phyloP scores from a whole-genome alignment of 495 filamentous ascomycete genomes.

The Penicillium desertorum region DNA sequence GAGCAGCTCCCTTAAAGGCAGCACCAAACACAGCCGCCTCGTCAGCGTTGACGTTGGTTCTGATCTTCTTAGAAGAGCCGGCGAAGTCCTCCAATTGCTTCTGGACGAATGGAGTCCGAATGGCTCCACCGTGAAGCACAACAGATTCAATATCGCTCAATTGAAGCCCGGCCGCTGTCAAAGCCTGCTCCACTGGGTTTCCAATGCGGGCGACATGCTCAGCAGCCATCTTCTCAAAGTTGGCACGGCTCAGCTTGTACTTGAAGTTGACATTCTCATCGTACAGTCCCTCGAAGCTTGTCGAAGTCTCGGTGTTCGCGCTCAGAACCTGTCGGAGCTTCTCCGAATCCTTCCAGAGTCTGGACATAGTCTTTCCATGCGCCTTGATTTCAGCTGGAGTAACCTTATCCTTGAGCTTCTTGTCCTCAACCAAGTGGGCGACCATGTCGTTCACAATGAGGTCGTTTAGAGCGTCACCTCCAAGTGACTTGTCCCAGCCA shows the following conservation, averaged over 20 bases:
- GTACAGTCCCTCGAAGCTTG: slow-evolving; percentile 83
- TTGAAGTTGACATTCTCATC: slow-evolving; percentile 85
- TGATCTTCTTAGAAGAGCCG: slow-evolving; percentile 72
- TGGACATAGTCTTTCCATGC: slow-evolving; percentile 82
- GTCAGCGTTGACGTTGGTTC: slow-evolving; percentile 93
- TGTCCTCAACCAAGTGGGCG: slow-evolving; percentile 67
- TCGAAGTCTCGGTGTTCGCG: slow-evolving; percentile 79
- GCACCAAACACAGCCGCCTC: slow-evolving; percentile 97
- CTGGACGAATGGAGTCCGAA: slow-evolving; percentile 92
- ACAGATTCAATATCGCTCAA: slow-evolving; percentile 81
- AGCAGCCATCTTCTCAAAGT: slow-evolving; percentile 81
- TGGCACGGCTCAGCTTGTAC: slow-evolving; percentile 79
- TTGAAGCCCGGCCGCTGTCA: slow-evolving; percentile 68
- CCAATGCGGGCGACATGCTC: slow-evolving; percentile 66
- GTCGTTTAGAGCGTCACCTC: slow-evolving; percentile 85
- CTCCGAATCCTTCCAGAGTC: slow-evolving; percentile 90
- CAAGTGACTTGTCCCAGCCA: slow-evolving; percentile 86
- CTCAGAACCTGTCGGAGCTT: slow-evolving; percentile 85
- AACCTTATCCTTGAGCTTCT: slow-evolving; percentile 68
- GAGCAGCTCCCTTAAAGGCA: slow-evolving; percentile 85
- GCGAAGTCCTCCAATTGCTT: slow-evolving; percentile 77
- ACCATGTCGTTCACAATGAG: slow-evolving; percentile 88
- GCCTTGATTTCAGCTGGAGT: slow-evolving; percentile 57
- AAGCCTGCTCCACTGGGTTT: slow-evolving; percentile 68
- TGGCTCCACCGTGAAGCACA: slow-evolving; percentile 88